phyloP scores from a whole-genome alignment of 768 basidiomycete genomes.

The Ramaria rubella region DNA sequence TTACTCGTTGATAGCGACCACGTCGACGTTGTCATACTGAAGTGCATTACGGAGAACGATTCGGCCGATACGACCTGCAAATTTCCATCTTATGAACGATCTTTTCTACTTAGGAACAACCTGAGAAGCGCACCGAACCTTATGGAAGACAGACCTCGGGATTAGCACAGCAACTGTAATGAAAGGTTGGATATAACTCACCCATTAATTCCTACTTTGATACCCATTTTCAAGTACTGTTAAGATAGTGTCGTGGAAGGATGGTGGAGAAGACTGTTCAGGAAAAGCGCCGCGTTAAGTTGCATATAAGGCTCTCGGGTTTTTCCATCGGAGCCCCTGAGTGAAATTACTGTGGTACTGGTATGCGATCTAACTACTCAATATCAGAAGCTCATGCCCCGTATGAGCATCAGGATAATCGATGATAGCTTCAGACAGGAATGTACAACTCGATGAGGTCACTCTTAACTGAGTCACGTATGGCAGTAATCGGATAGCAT shows the following conservation, averaged over 20 bases:
- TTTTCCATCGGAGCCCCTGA: constrained; percentile 10
- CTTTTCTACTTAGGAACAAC: not conserved
- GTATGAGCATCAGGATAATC: too few relatives aligned
- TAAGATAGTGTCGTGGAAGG: not conserved
- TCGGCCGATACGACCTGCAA: constrained; percentile 94
- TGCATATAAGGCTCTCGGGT: not conserved
- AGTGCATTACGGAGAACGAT: constrained; percentile 96
- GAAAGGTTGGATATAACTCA: too few relatives aligned
- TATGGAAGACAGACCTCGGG: constrained; percentile 11
- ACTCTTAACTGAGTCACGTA: too few relatives aligned
- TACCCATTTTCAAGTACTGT: constrained; percentile 32
- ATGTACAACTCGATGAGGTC: too few relatives aligned
- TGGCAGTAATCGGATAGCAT: too few relatives aligned
- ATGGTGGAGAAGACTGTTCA: not conserved
- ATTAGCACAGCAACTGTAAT: constrained; percentile 4
- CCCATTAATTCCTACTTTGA: constrained; percentile 98
- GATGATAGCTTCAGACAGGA: too few relatives aligned
- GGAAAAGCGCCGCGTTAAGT: not conserved
- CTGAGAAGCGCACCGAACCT: constrained; percentile 62
- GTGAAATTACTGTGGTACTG: too few relatives aligned
- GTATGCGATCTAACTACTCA: too few relatives aligned
- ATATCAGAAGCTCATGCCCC: too few relatives aligned
- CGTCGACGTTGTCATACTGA: constrained; percentile 62
- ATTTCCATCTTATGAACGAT: not conserved
- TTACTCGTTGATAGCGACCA: constrained; percentile 93